Percentiles rank a stretch among this genome's conserved stretches.
phyloP scores from a whole-genome alignment of 75 land plant species.

The Cunninghamia lanceolata region DNA sequence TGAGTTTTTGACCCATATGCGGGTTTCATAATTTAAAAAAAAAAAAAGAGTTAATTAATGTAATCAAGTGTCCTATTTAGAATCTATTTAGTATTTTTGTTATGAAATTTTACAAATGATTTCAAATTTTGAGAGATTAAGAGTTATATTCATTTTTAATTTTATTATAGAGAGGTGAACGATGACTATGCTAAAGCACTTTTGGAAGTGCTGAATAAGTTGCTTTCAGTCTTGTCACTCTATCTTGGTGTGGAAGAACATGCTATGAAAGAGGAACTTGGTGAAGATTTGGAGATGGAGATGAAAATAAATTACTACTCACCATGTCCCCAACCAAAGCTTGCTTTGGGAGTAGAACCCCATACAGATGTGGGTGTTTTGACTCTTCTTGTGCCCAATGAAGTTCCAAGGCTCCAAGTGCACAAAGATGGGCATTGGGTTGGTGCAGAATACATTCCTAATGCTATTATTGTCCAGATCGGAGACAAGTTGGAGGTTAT shows the following conservation, averaged over 20 bases:
- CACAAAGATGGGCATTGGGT: constrained; percentile 47
- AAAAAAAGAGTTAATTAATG: too few relatives aligned
- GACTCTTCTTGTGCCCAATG: constrained; percentile 39
- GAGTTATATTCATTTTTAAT: neutral
- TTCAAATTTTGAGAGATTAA: too few relatives aligned
- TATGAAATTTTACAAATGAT: too few relatives aligned
- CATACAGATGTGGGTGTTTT: constrained; percentile 58
- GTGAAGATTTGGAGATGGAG: constrained; percentile 33
- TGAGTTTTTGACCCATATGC: too few relatives aligned
- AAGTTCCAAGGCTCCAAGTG: constrained; percentile 46
- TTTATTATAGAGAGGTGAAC: neutral
- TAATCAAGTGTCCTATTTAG: too few relatives aligned
- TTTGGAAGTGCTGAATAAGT: constrained; percentile 39
- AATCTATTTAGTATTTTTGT: too few relatives aligned
- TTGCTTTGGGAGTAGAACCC: constrained; percentile 43
- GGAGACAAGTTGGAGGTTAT: constrained; percentile 68
- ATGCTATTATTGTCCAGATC: constrained; percentile 48
- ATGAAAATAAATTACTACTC: constrained; percentile 63
- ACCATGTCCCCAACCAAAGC: constrained; percentile 51
- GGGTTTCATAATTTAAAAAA: too few relatives aligned
- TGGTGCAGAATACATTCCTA: constrained; percentile 17
- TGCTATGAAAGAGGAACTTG: constrained; percentile 31
- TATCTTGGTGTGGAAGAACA: constrained; percentile 45
- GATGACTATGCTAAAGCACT: constrained; percentile 19
- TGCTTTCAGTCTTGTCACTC: constrained; percentile 29